Evolutionary conservation across 78 protist genomes (phyloP).

Genomic region (Bigelowiella natans): DNA sequence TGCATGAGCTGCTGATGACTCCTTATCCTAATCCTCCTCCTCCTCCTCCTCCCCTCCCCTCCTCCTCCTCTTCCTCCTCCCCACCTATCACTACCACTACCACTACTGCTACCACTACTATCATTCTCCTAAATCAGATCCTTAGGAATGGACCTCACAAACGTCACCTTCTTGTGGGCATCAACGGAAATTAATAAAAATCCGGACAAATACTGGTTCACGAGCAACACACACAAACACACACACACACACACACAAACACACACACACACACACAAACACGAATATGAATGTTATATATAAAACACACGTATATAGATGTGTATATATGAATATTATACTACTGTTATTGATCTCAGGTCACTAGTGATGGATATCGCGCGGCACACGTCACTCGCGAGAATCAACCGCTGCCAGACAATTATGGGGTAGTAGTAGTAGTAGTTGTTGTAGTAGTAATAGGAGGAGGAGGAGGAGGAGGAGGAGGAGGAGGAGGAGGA

Average conservation of each 20-base stretch:
- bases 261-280: no score
- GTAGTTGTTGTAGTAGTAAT: no score
- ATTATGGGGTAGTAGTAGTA: neutral
- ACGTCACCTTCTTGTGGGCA: neutral
- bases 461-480: no score
- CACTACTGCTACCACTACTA: neutral
- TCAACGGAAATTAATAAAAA: constrained; percentile 73
- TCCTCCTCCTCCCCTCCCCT: neutral
- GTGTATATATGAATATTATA: no score
- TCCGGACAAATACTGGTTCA: constrained; percentile 60
- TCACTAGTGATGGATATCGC: neutral
- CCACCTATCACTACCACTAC: neutral
- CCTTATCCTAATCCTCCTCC: neutral
- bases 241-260: no score
- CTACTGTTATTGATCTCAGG: no score
- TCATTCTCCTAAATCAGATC: neutral
- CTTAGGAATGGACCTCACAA: neutral
- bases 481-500: no score
- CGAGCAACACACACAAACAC: no score
- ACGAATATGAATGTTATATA: no score
- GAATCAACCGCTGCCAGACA: neutral
- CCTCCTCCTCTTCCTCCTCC: neutral
- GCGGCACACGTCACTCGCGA: neutral
- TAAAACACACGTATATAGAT: no score
- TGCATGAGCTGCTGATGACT: no score